Percentiles rank a stretch among this genome's conserved stretches.
phyloP scores from a whole-genome alignment of 768 basidiomycete species.

The Russula olivacea region DNA sequence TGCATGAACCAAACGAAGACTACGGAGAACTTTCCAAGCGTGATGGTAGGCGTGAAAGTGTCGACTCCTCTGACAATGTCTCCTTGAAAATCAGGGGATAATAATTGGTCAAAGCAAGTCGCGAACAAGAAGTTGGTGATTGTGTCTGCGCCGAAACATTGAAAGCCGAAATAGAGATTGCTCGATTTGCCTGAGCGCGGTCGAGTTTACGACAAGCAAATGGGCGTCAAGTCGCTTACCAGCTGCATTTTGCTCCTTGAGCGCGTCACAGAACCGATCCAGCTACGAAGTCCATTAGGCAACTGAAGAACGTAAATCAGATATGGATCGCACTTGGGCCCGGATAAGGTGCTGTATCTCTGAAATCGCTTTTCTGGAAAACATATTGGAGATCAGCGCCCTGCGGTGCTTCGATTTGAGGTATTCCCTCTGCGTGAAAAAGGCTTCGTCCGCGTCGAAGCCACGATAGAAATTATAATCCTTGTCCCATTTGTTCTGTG shows the following conservation, averaged over 20 bases:
- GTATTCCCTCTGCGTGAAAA: constrained; percentile 37
- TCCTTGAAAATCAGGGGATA: constrained; percentile 33
- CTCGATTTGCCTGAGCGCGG: constrained; percentile 24
- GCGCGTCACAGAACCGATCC: constrained; percentile 29
- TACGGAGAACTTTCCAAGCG: constrained; percentile 1
- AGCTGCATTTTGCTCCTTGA: constrained; percentile 8
- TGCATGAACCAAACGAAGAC: constrained; percentile 2
- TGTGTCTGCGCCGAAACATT: constrained; percentile 40
- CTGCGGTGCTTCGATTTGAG: constrained; percentile 33
- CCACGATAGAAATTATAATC: constrained; percentile 36
- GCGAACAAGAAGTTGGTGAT: constrained; percentile 41
- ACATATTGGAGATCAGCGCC: constrained; percentile 33
- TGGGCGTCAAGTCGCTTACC: background rate
- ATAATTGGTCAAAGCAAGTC: constrained; percentile 32
- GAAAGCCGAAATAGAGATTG: constrained; percentile 39
- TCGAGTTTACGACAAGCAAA: background rate
- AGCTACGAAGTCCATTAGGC: constrained; percentile 28
- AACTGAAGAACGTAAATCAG: background rate
- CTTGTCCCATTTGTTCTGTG: constrained; percentile 33
- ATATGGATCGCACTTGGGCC: constrained; percentile 27
- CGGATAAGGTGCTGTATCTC: constrained; percentile 35
- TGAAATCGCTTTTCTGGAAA: constrained; percentile 36
- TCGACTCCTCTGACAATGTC: constrained; percentile 35
- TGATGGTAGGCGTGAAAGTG: constrained; percentile 29
- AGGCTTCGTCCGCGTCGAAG: constrained; percentile 35